Conservation (phyloP, 495 filamentous ascomycete genomes). For the Neurospora tetraspora region DNA sequence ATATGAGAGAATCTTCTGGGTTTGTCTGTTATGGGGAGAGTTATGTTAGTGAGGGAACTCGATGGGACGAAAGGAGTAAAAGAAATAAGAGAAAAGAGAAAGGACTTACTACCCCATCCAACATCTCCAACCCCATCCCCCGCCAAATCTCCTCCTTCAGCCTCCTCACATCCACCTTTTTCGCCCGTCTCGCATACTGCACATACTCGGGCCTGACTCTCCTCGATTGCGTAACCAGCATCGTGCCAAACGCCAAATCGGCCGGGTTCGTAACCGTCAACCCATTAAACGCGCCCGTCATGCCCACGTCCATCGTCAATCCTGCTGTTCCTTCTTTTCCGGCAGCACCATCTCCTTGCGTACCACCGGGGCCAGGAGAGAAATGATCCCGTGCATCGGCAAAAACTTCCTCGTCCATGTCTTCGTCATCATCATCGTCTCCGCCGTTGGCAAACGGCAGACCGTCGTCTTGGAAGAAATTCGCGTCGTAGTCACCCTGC, state of each 20-base stretch:
- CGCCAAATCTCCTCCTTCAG: conserved; percentile 96
- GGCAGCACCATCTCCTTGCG: conserved; percentile 21
- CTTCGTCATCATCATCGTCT: conserved; percentile 54
- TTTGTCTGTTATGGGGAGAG: not conserved
- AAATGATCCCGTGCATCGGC: conserved; percentile 88
- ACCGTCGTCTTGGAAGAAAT: conserved; percentile 97
- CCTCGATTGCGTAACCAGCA: conserved; percentile 82
- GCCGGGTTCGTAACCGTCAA: conserved; percentile 39
- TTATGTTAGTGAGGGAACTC: not conserved
- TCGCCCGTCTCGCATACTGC: conserved; percentile 89
- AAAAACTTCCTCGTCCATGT: conserved; percentile 67
- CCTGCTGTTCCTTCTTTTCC: conserved; percentile 8
- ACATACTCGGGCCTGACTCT: conserved; percentile 87
- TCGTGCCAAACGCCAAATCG: conserved; percentile 72
- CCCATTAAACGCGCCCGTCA: conserved; percentile 38
- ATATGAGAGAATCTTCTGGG: not conserved
- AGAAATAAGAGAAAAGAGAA: conserved; percentile 8
- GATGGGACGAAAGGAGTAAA: not conserved
- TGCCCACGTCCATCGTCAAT: conserved; percentile 26
- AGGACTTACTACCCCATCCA: conserved; percentile 26
- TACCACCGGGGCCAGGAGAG: conserved; percentile 58
- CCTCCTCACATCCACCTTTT: conserved; percentile 95
- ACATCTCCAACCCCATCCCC: conserved; percentile 60
- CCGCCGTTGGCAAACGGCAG: conserved; percentile 62
- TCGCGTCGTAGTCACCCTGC: conserved; percentile 79